A percentile compares a stretch with the other conserved stretches of the same genome.
Evolutionary conservation across 1,284 basidiomycete genomes (phyloP).

Genomic region (Austroboletus sp.): DNA sequence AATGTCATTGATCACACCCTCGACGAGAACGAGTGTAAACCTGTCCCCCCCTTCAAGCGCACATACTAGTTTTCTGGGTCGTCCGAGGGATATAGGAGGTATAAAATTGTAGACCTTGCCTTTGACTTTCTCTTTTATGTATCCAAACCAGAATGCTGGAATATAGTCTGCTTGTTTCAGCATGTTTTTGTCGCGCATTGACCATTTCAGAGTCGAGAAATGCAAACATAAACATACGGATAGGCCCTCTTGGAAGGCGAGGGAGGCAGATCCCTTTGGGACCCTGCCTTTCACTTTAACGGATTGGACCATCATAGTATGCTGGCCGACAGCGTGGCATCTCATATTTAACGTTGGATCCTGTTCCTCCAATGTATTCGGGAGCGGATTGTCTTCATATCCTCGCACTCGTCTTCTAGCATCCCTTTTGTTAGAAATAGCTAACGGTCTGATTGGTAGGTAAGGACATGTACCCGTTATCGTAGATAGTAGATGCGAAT

Average conservation of each 20-base stretch:
- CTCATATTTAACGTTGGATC: too few species aligned
- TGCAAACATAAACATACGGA: background rate
- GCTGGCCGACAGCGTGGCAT: too few species aligned
- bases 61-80: slow-evolving; percentile 51
- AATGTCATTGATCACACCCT: slow-evolving; percentile 79
- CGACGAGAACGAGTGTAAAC: slow-evolving; percentile 93
- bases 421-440: too few species aligned
- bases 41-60: slow-evolving; percentile 82
- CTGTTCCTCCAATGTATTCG: slow-evolving; percentile 7
- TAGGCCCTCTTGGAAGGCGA: slow-evolving; percentile 22
- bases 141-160: slow-evolving; percentile 7
- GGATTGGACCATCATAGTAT: too few species aligned
- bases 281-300: slow-evolving; percentile 21
- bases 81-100: background rate
- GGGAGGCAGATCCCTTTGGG: background rate
- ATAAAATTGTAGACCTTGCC: slow-evolving; percentile 4
- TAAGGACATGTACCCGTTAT: too few species aligned
- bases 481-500: too few species aligned
- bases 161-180: slow-evolving; percentile 10
- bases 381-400: slow-evolving; percentile 27
- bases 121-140: slow-evolving; percentile 6
- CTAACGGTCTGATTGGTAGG: too few species aligned
- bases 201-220: background rate
- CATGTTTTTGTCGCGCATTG: background rate
- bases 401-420: slow-evolving; percentile 10